Evolutionary conservation across 2,329 filamentous ascomycete genomes (phyloP).

Genomic region (Esteya vermicola): DNA sequence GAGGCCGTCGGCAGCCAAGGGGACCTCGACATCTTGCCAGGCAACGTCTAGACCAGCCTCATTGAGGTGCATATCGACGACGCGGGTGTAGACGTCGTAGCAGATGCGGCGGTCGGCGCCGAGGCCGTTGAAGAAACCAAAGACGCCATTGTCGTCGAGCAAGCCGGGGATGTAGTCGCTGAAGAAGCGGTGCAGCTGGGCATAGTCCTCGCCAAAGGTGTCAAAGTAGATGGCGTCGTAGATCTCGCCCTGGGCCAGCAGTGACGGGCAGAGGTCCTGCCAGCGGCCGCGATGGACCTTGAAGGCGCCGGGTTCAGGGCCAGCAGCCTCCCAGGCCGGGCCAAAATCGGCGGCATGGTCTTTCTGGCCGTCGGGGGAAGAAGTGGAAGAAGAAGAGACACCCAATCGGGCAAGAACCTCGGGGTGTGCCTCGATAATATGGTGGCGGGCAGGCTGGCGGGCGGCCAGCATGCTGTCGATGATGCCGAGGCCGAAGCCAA

Average conservation of each 20-base stretch:
- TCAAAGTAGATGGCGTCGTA: constrained; percentile 95
- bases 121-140: constrained; percentile 82
- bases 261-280: constrained; percentile 62
- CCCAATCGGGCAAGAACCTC: constrained; percentile 55
- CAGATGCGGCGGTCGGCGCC: constrained; percentile 85
- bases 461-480: constrained; percentile 63
- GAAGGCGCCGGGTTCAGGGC: constrained; percentile 51
- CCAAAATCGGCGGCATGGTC: constrained; percentile 31
- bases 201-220: constrained; percentile 91
- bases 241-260: constrained; percentile 52
- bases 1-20: constrained; percentile 51
- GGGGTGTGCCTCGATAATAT: constrained; percentile 78
- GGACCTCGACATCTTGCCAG: constrained; percentile 67
- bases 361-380: constrained; percentile 32
- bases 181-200: constrained; percentile 74
- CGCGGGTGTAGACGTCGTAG: constrained; percentile 90
- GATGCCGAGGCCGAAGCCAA: constrained; percentile 87
- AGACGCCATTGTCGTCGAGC: constrained; percentile 56
- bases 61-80: constrained; percentile 78
- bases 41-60: constrained; percentile 84
- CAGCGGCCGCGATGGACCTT: constrained; percentile 61
- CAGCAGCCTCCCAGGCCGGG: constrained; percentile 36
- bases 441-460: constrained; percentile 53
- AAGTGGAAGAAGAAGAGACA: no score
- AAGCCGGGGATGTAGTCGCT: constrained; percentile 72